A percentile compares a stretch with the other conserved stretches of the same genome.
phyloP scores from a whole-genome alignment of 1,139 yeast species.

The Saccharomyces hybrid region DNA sequence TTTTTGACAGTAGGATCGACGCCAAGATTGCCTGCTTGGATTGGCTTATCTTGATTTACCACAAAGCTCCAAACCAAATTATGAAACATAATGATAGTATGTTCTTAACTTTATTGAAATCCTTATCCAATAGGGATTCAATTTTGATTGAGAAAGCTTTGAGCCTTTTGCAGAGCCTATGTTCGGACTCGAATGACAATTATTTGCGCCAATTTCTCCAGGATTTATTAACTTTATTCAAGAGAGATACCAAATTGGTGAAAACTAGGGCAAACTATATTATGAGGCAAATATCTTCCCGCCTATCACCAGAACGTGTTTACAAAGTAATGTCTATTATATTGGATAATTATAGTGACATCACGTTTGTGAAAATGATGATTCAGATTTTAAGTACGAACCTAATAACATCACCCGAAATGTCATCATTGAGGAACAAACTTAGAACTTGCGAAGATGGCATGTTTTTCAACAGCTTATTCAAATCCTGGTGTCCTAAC shows the following conservation, averaged over 20 bases:
- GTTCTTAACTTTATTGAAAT: slow-evolving; percentile 69
- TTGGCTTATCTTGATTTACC: slow-evolving; percentile 82
- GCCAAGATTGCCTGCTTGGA: slow-evolving; percentile 81
- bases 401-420: slow-evolving; percentile 80
- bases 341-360: slow-evolving; percentile 52
- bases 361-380: slow-evolving; percentile 70
- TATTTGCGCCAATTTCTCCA: slow-evolving; percentile 72
- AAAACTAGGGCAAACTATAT: slow-evolving; percentile 78
- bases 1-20: slow-evolving; percentile 64
- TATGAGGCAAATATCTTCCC: slow-evolving; percentile 72
- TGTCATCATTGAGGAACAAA: slow-evolving; percentile 60
- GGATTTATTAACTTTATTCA: slow-evolving; percentile 62
- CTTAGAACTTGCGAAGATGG: slow-evolving; percentile 60
- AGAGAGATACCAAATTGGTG: slow-evolving; percentile 53
- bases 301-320: slow-evolving; percentile 74
- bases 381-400: slow-evolving; percentile 84
- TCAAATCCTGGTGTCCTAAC: slow-evolving; percentile 88
- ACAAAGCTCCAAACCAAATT: slow-evolving; percentile 58
- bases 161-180: slow-evolving; percentile 69
- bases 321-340: slow-evolving; percentile 77
- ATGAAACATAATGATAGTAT: slow-evolving; percentile 57
- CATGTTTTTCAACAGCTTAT: slow-evolving; percentile 64
- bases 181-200: slow-evolving; percentile 67
- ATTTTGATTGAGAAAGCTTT: slow-evolving; percentile 61
- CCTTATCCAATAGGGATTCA: slow-evolving; percentile 79